Evolutionary conservation across 176 grass and related monocot species (phyloP).

Genomic region (Aegilops sharonensis): DNA sequence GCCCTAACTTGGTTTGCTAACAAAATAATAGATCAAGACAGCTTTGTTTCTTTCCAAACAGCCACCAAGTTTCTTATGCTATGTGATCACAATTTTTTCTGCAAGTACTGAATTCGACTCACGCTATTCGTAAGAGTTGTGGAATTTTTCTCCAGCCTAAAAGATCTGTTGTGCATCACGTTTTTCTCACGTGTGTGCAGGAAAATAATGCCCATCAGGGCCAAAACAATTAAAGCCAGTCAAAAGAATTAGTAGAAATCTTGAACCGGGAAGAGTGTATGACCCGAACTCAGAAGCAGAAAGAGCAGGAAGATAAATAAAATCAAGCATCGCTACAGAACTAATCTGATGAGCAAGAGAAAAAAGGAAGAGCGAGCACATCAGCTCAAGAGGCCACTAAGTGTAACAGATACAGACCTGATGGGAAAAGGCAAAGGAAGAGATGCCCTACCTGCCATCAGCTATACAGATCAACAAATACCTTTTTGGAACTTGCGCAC

Average conservation of each 20-base stretch:
- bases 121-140: too few relatives aligned
- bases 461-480: background rate
- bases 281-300: background rate
- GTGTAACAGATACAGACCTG: background rate
- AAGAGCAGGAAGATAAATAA: background rate
- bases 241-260: background rate
- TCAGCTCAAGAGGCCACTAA: background rate
- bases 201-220: background rate
- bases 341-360: background rate
- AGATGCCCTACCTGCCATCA: background rate
- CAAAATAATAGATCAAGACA: too few relatives aligned
- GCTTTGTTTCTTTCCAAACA: too few relatives aligned
- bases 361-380: background rate
- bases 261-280: background rate
- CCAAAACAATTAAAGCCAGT: background rate
- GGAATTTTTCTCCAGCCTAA: too few relatives aligned
- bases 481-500: background rate
- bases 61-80: too few relatives aligned
- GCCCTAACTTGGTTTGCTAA: too few relatives aligned
- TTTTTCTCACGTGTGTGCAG: background rate
- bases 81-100: too few relatives aligned
- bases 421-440: background rate
- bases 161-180: background rate
- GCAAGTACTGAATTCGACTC: too few relatives aligned
- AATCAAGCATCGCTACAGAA: background rate